Evolutionary conservation across 2,329 filamentous ascomycete genomes (phyloP), one percentile per base, ranked within the genome.

Genomic region (Clarireedia homoeocarpa): DNA sequence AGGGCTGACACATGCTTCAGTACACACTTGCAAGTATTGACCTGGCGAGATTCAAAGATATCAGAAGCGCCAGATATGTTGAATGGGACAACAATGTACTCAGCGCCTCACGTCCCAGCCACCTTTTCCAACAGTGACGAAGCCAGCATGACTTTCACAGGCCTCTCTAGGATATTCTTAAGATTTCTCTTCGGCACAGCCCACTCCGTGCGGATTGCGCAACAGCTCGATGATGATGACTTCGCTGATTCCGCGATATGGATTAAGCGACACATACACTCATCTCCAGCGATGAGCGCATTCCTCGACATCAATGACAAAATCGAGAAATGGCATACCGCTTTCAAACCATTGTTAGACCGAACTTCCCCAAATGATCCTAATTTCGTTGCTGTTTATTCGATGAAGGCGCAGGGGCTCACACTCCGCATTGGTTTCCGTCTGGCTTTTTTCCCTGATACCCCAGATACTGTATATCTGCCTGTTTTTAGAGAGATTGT

Each of bases 301-400:
- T 50, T 49, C 34, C 26, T 34, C 17, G 38, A 50, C 4, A 55
- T 55, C 3, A 7, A 30, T 7, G n/a, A 44, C 14, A 50, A 50
- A 12, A 38, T 55, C n/a, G 45, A 55, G 14, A 24, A 17, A 42
- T 55, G 52, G 52, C 24, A 55, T 15, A 6, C 23, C 39, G 46
- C 52, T 24, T 50, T 55, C 17, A 26, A 44, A 27, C 52, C 52
- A 44, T 17, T 55, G 14, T 17, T 39, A 6, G 17, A 9, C n/a
- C 45, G 38, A 3, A 23, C 15, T 3, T 7, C 12, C 7, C 15
- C 48, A 17, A 15, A 40, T 17, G 52, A 55, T 17, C 5, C 10
- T n/a, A 15, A 44, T 15, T 50, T 50, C 30, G 23, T 55, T 7
- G 39, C 36, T 36, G 30, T 50, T 10, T 39, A 44, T 17, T 34